A percentile compares a stretch with the other conserved stretches of the same genome.
Conservation (phyloP, 1,284 basidiomycete species). For the Coniophora puteana region DNA sequence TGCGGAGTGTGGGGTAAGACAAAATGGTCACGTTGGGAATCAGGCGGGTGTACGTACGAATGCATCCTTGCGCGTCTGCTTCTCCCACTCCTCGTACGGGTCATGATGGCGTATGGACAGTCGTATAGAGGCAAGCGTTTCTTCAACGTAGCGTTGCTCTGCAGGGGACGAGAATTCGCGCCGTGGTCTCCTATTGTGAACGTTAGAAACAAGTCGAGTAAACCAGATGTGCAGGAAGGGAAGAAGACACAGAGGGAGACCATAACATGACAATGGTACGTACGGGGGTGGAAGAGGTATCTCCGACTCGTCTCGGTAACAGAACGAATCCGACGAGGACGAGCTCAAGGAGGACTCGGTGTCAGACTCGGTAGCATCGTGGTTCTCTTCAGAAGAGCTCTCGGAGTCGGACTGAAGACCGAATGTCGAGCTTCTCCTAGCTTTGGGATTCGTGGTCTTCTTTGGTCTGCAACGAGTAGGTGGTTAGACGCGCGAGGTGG, state of each 20-base stretch:
- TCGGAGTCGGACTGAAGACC: conserved; percentile 52
- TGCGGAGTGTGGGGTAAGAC: not conserved
- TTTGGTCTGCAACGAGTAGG: no score
- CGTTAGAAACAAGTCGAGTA: not conserved
- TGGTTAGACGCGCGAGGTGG: no score
- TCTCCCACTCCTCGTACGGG: conserved; percentile 78
- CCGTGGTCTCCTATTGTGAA: conserved; percentile 12
- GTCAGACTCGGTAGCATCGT: conserved; percentile 37
- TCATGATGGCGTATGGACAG: conserved; percentile 63
- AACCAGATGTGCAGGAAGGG: not conserved
- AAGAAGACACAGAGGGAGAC: conserved; percentile 1
- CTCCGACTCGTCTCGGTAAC: conserved; percentile 40
- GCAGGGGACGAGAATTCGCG: conserved; percentile 28
- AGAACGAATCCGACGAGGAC: conserved; percentile 31
- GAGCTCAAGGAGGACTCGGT: conserved; percentile 30
- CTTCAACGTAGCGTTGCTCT: conserved; percentile 55
- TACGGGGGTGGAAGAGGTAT: conserved; percentile 31
- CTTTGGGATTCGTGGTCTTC: conserved; percentile 8
- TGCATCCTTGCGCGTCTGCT: conserved; percentile 61
- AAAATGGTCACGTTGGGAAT: not conserved
- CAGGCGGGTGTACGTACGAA: conserved; percentile 58
- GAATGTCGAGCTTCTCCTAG: conserved; percentile 42
- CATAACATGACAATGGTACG: conserved; percentile 13
- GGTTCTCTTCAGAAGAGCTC: conserved; percentile 32
- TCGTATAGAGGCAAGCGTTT: conserved; percentile 67